Evolutionary conservation across 176 grass and related monocot genomes (phyloP), one percentile per base, ranked within the genome.

Genomic region (bread wheat (Triticum aestivum)): DNA sequence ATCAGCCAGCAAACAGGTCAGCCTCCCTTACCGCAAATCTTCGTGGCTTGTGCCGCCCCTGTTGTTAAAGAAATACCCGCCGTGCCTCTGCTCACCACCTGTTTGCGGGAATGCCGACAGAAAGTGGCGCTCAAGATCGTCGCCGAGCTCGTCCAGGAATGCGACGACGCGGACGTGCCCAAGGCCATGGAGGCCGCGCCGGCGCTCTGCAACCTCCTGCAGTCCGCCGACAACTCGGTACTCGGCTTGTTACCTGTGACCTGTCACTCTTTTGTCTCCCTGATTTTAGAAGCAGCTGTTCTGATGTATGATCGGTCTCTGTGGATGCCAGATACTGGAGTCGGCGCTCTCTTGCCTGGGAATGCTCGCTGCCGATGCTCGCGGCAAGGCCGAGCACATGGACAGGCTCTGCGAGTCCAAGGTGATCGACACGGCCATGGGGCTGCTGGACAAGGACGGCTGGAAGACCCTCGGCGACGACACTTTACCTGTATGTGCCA

Each of bases 171-270:
- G 35, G 29, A 86, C 47, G 84, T 61, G 1, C 10, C 80, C 17
- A 86, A 65, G 74, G 88, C 84, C 23, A 86, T 90, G 78, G 90
- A 95, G 33, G 83, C 86, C 5, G 79, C 88, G 39, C 90, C 90
- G 4, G 51, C 37, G 52, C 78, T 95, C 58, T 92, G 88, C 86
- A 78, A 71, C 80, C 79, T 95, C 82, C 83, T 95, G 30, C 86
- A 90, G 62, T 88, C 71, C 17, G 8, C 79, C 34, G 87, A 90
- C 58, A 76, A 82, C 67, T 77, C 75, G 85, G 89, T 94, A 82
- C 4, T 15, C 5, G 3, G 51, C 51, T 56, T 56, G 51, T 56
- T 56, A 56, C 15, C 51, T 56, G 5, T 56, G 0, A 54, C 2
- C 51, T 54, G 63, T 45, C 52, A 21, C 6, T 29, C 6, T 52